Conservation (phyloP, 192 early-diverging fungal species). For the Irineochytrium annulatum region DNA sequence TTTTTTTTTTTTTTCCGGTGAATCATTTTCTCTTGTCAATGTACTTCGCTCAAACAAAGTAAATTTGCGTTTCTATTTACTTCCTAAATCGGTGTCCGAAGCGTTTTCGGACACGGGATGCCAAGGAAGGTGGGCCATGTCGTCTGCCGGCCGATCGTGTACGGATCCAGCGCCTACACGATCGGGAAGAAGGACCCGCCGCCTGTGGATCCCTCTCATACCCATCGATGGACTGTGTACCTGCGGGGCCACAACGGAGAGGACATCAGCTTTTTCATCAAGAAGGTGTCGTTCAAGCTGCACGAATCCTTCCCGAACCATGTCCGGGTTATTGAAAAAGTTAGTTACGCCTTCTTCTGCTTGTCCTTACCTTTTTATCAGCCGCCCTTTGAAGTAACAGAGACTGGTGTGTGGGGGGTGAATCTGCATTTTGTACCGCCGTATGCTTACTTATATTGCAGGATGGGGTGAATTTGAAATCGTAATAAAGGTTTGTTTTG, state of each 20-base stretch:
- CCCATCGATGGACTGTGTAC: slow-evolving; percentile 94
- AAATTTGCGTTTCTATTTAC: too few relatives aligned
- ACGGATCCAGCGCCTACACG: slow-evolving; percentile 83
- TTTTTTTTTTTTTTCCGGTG: too few relatives aligned
- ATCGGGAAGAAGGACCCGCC: slow-evolving; percentile 28
- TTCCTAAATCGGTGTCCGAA: too few relatives aligned
- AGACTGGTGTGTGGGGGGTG: too few relatives aligned
- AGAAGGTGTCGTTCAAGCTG: slow-evolving; percentile 89
- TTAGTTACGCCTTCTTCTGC: slow-evolving; percentile 7
- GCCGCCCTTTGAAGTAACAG: slow-evolving; percentile 86
- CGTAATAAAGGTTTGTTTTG: slow-evolving; percentile 85
- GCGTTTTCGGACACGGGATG: too few relatives aligned
- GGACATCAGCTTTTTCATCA: slow-evolving; percentile 80
- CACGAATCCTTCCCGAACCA: slow-evolving; percentile 90
- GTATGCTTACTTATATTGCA: too few relatives aligned
- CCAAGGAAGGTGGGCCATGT: too few relatives aligned
- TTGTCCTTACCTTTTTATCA: slow-evolving; percentile 60
- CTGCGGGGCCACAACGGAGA: slow-evolving; percentile 80
- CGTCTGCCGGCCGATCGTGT: slow-evolving; percentile 85
- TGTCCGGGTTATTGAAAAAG: slow-evolving; percentile 48
- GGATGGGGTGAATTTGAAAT: slow-evolving; percentile 99
- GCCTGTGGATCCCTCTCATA: slow-evolving; percentile 73
- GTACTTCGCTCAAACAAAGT: too few relatives aligned
- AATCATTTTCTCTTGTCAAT: too few relatives aligned
- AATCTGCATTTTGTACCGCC: too few relatives aligned